Conservation (phyloP, 768 basidiomycete genomes). For the Auricularia sp. region DNA sequence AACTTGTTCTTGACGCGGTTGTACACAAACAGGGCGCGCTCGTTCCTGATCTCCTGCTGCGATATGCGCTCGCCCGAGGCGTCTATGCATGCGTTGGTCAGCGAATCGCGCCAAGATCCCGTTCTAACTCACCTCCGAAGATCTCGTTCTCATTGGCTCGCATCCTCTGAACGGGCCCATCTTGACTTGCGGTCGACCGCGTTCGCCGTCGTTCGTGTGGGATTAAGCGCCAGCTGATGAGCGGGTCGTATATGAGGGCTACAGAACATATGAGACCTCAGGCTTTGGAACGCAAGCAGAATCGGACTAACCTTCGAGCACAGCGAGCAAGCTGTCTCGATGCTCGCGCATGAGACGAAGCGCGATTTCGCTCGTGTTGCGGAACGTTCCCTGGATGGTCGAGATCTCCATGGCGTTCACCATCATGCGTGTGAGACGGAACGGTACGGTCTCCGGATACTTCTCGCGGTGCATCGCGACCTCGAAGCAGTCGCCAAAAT, state of each 20-base stretch:
- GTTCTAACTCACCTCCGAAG: slow-evolving; percentile 23
- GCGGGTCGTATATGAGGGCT: slow-evolving; percentile 38
- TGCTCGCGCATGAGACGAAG: slow-evolving; percentile 40
- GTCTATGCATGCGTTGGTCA: slow-evolving; percentile 8
- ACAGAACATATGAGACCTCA: background rate
- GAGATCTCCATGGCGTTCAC: slow-evolving; percentile 43
- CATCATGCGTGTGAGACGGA: slow-evolving; percentile 42
- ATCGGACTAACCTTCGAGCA: slow-evolving; percentile 26
- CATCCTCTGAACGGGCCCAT: slow-evolving; percentile 20
- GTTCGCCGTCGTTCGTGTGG: slow-evolving; percentile 18
- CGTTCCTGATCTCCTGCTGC: slow-evolving; percentile 32
- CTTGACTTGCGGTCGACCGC: slow-evolving; percentile 3
- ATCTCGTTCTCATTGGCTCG: slow-evolving; percentile 32
- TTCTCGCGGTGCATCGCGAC: slow-evolving; percentile 34
- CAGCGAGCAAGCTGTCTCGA: slow-evolving; percentile 39
- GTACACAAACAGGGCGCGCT: slow-evolving; percentile 33
- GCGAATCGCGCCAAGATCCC: background rate
- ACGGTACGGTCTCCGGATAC: slow-evolving; percentile 41
- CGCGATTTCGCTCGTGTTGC: slow-evolving; percentile 32
- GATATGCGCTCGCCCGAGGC: slow-evolving; percentile 17
- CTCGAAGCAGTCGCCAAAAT: slow-evolving; percentile 40
- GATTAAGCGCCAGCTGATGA: slow-evolving; percentile 34
- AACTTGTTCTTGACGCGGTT: slow-evolving; percentile 38
- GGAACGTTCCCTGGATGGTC: slow-evolving; percentile 39
- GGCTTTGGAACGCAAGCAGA: background rate